Percentiles rank a stretch among this genome's conserved stretches.
These are phyloP conservation scores for Apiospora saccharicola DNA, from an alignment of 2,329 filamentous ascomycete genomes.

Conservation along the genomic window DNA sequence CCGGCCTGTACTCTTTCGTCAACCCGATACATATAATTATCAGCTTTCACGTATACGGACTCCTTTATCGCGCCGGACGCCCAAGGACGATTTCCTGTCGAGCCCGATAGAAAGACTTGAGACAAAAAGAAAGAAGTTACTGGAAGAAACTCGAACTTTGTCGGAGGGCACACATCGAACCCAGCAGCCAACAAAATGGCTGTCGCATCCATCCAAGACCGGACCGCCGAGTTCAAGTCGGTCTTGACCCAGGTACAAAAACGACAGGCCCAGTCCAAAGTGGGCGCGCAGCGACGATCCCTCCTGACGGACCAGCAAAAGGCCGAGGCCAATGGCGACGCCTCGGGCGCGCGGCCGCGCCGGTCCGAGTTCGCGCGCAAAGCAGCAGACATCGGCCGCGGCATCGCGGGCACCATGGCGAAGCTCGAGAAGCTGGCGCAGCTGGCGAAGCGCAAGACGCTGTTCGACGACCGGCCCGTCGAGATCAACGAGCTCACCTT, in stretches of 20 bases:
- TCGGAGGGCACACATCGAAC: constrained; percentile 10
- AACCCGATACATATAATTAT: not conserved
- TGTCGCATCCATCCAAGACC: constrained; percentile 87
- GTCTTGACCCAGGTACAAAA: constrained; percentile 88
- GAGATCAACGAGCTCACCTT: constrained; percentile 98
- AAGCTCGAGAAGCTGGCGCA: constrained; percentile 95
- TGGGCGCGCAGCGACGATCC: constrained; percentile 80
- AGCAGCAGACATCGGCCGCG: constrained; percentile 89
- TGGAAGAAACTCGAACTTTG: not conserved
- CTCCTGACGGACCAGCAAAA: constrained; percentile 79
- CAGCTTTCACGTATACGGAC: not conserved
- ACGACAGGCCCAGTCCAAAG: constrained; percentile 77
- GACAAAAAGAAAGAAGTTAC: not conserved
- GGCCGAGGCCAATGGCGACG: constrained; percentile 63
- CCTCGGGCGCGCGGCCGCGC: constrained; percentile 51
- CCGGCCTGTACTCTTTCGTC: not conserved
- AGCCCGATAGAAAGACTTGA: not conserved
- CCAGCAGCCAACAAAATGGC: constrained; percentile 54
- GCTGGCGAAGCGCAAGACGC: constrained; percentile 92
- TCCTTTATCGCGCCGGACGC: constrained; percentile 12
- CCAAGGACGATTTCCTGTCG: not conserved
- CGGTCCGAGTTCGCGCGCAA: constrained; percentile 92
- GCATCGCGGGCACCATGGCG: constrained; percentile 90
- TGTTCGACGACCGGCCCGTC: constrained; percentile 95
- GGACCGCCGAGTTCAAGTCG: constrained; percentile 92